These are phyloP conservation scores for Aspergillus phoenicis DNA, from an alignment of 2,329 filamentous ascomycete genomes.

Conservation along the genomic window DNA sequence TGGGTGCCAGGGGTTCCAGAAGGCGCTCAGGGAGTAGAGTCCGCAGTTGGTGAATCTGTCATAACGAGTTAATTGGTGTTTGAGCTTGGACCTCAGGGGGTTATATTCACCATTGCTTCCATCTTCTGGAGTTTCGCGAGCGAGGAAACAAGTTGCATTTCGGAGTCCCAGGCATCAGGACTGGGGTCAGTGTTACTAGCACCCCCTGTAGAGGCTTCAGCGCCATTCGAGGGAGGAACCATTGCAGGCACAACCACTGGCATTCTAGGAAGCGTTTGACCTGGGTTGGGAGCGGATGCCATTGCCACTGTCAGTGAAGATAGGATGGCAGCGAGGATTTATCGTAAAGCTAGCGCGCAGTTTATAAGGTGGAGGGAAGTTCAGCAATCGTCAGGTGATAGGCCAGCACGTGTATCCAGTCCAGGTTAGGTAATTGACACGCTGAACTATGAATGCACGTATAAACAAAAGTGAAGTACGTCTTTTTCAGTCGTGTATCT, in stretches of 20 bases:
- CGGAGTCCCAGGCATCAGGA: constrained; percentile 33
- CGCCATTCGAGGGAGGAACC: neutral
- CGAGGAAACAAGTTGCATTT: constrained; percentile 43
- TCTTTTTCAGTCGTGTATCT: neutral
- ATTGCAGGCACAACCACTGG: constrained; percentile 1
- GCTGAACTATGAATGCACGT: neutral
- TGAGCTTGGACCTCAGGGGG: neutral
- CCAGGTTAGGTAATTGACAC: neutral
- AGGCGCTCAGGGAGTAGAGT: constrained; percentile 45
- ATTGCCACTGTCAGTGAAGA: neutral
- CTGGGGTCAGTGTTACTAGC: neutral
- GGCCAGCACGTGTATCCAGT: neutral
- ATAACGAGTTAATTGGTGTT: constrained; percentile 11
- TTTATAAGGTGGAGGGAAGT: neutral
- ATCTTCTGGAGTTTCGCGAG: constrained; percentile 45
- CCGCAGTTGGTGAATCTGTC: constrained; percentile 47
- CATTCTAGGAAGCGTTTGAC: neutral
- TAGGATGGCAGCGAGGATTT: neutral
- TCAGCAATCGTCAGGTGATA: neutral
- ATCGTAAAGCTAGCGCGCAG: neutral
- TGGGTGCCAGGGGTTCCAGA: constrained; percentile 43
- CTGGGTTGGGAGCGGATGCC: neutral
- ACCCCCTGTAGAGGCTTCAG: neutral
- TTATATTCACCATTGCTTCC: constrained; percentile 33
- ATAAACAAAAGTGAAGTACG: neutral